Conservation (phyloP, 78 protist genomes). For the Protostelium mycophagum region DNA sequence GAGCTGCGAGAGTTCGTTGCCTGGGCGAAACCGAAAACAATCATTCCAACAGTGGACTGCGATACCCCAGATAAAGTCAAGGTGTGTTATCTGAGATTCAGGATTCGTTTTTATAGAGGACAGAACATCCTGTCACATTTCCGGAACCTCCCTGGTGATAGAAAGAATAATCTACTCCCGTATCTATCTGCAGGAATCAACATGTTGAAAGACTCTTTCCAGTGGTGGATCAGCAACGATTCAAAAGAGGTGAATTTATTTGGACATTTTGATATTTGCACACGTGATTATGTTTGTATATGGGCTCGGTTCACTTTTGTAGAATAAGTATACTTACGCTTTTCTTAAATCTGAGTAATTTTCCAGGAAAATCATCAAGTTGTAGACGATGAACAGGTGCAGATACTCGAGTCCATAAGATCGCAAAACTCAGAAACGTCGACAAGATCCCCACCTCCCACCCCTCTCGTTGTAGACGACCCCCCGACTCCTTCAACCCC, state of each 20-base stretch:
- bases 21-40: conserved; percentile 18
- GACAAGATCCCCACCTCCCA: too few relatives aligned
- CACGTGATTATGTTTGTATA: neutral
- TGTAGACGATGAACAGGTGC: neutral
- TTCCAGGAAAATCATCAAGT: too few relatives aligned
- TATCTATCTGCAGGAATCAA: too few relatives aligned
- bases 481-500: too few relatives aligned
- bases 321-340: neutral
- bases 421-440: too few relatives aligned
- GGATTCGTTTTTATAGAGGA: neutral
- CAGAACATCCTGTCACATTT: neutral
- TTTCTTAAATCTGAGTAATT: neutral
- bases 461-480: too few relatives aligned
- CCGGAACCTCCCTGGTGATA: neutral
- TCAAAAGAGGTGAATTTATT: neutral
- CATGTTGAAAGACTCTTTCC: neutral
- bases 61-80: conserved; percentile 19
- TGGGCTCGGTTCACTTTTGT: neutral
- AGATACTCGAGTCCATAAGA: neutral
- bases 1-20: conserved; percentile 64
- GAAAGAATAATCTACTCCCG: neutral
- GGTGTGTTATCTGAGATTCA: too few relatives aligned
- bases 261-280: neutral
- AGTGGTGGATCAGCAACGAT: neutral
- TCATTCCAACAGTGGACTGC: conserved; percentile 64